A percentile compares a stretch with the other conserved stretches of the same genome.
phyloP scores from a whole-genome alignment of 1,284 basidiomycete genomes.

The Puccinia triticina region DNA sequence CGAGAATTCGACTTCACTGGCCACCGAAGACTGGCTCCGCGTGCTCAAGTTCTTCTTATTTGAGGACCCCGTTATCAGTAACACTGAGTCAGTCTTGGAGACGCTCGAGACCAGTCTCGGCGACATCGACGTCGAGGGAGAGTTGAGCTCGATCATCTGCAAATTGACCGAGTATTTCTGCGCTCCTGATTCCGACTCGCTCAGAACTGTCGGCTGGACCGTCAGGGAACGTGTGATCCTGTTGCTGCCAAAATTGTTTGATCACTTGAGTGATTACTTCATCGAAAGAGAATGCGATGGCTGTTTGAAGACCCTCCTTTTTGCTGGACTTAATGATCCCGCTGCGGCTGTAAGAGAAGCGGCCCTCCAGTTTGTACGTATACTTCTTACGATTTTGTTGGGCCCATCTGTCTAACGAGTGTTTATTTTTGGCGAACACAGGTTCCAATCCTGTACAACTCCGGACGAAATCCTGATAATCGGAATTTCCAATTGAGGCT shows the following conservation, averaged over 20 bases:
- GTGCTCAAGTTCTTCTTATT: constrained; percentile 41
- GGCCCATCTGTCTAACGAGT: background rate
- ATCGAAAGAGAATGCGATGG: constrained; percentile 28
- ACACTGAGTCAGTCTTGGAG: constrained; percentile 24
- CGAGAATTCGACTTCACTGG: background rate
- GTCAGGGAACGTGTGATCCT: constrained; percentile 29
- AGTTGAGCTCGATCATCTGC: constrained; percentile 17
- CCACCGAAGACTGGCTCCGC: constrained; percentile 30
- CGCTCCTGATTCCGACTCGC: background rate
- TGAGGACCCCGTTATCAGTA: constrained; percentile 25
- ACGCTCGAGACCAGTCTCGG: constrained; percentile 20
- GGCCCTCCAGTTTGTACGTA: constrained; percentile 35
- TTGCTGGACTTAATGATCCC: constrained; percentile 30
- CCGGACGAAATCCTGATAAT: background rate
- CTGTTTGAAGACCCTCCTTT: constrained; percentile 30
- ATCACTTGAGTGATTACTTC: constrained; percentile 19
- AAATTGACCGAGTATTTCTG: constrained; percentile 3
- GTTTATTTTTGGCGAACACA: background rate
- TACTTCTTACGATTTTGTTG: background rate
- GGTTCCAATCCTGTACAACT: constrained; percentile 38
- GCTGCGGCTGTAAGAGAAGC: constrained; percentile 50
- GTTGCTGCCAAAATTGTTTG: constrained; percentile 25
- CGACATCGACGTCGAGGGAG: constrained; percentile 10
- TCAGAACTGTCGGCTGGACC: constrained; percentile 36
- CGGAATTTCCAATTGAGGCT: constrained; percentile 15